Conservation (phyloP, 1,139 yeast genomes). For the Nakaseomyces kungkrabaensis region DNA sequence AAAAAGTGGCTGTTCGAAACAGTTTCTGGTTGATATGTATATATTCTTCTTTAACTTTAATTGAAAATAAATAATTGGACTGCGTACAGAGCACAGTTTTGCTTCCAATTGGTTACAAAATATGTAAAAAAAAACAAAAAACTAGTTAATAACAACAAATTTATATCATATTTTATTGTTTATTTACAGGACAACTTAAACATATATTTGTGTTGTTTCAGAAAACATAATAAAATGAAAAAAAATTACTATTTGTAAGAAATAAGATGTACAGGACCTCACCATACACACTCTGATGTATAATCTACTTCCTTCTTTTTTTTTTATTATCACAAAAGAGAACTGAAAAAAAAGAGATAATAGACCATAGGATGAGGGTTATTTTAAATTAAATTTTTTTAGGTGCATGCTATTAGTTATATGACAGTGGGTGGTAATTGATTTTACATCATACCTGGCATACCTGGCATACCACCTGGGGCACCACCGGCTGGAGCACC, state of each 20-base stretch:
- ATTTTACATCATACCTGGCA: slow-evolving; percentile 32
- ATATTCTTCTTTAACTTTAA: too few species aligned
- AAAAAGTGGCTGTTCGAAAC: too few species aligned
- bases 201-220: neutral
- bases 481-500: slow-evolving; percentile 47
- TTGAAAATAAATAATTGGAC: too few species aligned
- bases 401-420: neutral
- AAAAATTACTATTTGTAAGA: neutral
- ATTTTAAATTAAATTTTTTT: neutral
- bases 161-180: neutral
- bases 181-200: neutral
- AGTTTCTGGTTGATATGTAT: too few species aligned
- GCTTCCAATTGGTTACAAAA: too few species aligned
- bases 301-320: neutral
- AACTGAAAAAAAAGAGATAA: neutral
- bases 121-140: too few species aligned
- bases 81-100: too few species aligned
- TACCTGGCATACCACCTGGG: slow-evolving; percentile 54
- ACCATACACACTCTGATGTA: neutral
- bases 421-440: neutral
- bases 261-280: slow-evolving; percentile 1
- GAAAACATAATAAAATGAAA: neutral
- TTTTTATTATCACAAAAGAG: neutral
- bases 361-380: neutral
- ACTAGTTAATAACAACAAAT: neutral